Conservation (phyloP, 495 filamentous ascomycete genomes). For the Gamarada debralockiae region DNA sequence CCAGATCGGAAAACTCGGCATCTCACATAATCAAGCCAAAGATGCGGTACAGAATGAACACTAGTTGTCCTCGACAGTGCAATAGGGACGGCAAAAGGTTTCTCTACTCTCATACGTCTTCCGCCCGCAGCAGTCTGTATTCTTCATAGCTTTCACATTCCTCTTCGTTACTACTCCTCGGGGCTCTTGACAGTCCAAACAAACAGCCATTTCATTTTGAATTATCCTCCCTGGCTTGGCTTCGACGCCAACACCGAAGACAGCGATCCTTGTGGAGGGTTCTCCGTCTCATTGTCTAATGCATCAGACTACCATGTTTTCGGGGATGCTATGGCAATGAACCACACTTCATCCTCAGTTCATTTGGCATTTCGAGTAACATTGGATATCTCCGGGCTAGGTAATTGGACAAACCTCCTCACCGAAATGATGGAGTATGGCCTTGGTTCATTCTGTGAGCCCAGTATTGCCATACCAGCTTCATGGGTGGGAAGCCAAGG, state of each 20-base stretch:
- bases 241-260: constrained; percentile 8
- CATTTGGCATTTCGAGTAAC: too few relatives aligned
- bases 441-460: constrained; percentile 23
- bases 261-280: constrained; percentile 5
- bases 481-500: constrained; percentile 22
- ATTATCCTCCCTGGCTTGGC: background rate
- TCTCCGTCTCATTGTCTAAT: constrained; percentile 20
- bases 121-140: too few relatives aligned
- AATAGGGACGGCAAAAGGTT: too few relatives aligned
- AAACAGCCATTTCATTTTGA: constrained; percentile 6
- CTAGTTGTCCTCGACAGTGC: too few relatives aligned
- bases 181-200: too few relatives aligned
- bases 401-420: constrained; percentile 22
- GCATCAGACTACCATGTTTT: constrained; percentile 22
- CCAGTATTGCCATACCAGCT: constrained; percentile 11
- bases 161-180: too few relatives aligned
- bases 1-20: too few relatives aligned
- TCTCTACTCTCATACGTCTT: too few relatives aligned
- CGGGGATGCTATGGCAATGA: constrained; percentile 20
- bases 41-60: too few relatives aligned
- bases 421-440: constrained; percentile 20
- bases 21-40: too few relatives aligned
- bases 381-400: too few relatives aligned
- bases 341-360: constrained; percentile 19
- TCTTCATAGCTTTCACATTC: too few relatives aligned